Conservation (phyloP, 1,139 yeast species). For the Sugiyamaella neomexicana region DNA sequence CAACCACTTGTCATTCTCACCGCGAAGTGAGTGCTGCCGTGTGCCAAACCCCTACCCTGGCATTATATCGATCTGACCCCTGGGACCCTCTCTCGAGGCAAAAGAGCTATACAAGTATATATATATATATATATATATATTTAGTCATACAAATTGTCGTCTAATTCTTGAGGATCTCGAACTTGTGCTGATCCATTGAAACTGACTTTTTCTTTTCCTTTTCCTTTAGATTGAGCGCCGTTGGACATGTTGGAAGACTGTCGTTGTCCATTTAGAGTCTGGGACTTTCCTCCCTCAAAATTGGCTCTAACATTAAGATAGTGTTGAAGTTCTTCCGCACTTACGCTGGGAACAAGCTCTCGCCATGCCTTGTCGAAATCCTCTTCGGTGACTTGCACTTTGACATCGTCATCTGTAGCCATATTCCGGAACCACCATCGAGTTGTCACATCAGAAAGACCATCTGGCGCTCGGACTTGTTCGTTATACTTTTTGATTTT, state of each 20-base stretch:
- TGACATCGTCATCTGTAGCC: conserved; percentile 65
- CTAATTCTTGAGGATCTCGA: conserved; percentile 11
- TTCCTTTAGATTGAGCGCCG: background rate
- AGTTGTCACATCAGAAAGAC: conserved; percentile 50
- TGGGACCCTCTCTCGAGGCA: too few relatives aligned
- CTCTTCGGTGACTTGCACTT: conserved; percentile 63
- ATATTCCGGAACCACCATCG: conserved; percentile 92
- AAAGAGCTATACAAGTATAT: too few relatives aligned
- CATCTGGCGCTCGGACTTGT: conserved; percentile 36
- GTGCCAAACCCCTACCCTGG: background rate
- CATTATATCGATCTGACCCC: too few relatives aligned
- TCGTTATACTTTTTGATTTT: conserved; percentile 59
- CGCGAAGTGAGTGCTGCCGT: background rate
- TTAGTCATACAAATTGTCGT: conserved; percentile 4
- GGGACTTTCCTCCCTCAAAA: conserved; percentile 53
- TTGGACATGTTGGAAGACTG: background rate
- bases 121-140: background rate
- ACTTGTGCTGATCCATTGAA: conserved; percentile 3
- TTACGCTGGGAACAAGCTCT: conserved; percentile 79
- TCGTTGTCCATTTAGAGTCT: background rate
- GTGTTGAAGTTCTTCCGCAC: conserved; percentile 82
- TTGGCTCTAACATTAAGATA: conserved; percentile 73
- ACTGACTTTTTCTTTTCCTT: background rate
- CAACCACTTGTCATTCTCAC: background rate
- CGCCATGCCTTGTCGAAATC: conserved; percentile 76